Evolutionary conservation across 1,139 yeast species (phyloP), one percentile per base, ranked within the genome.

Genomic region (Barnettozyma hawaiiensis): DNA sequence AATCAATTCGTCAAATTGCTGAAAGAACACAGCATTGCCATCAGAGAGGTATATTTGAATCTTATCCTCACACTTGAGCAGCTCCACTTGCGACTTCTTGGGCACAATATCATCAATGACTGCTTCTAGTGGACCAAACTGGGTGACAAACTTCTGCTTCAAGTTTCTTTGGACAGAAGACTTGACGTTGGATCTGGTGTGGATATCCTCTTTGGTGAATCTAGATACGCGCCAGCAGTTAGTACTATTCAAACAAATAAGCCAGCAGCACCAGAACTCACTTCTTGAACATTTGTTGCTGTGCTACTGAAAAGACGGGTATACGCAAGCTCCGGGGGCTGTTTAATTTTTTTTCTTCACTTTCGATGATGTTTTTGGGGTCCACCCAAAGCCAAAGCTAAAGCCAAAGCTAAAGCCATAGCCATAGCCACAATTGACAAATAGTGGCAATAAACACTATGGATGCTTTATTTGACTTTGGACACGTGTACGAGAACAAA

Each of bases 131-230:
- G 66, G 69, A 20, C 89, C 89, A 59, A 81, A 90, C 61, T 82
- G 86, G 10, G 71, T 70, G 2, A 82, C 83, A 42, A 90, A 71
- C 55, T 81, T 85, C 29, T 83, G 55, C 61, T 85, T 85, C 52
- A 90, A 71, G 8, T 85, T 85, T 63, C 97, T 76, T 61, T 89
- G 96, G 11, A 84, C 92, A 1, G 97, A 89, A 1, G 96, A 86
- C 65, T 90, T 90, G 63, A 89, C 83, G 60, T 89, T 90, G 12
- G 97, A 81, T 51, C 94, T 82, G 11, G 96, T 83, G 58, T 87
- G 95, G 41, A 89, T 75, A 59, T 89, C 96, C 41, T 87, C 96
- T 54, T 78, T 82, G 26, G 87, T 74, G 66, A 89, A 87, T 63
- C 87, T 86, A n/a, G n/a, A n/a, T 26, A 6, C 4, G 4, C 4